A percentile compares a stretch with the other conserved stretches of the same genome.
phyloP scores from a whole-genome alignment of 257 asterid species.

The Solanum arcanum region DNA sequence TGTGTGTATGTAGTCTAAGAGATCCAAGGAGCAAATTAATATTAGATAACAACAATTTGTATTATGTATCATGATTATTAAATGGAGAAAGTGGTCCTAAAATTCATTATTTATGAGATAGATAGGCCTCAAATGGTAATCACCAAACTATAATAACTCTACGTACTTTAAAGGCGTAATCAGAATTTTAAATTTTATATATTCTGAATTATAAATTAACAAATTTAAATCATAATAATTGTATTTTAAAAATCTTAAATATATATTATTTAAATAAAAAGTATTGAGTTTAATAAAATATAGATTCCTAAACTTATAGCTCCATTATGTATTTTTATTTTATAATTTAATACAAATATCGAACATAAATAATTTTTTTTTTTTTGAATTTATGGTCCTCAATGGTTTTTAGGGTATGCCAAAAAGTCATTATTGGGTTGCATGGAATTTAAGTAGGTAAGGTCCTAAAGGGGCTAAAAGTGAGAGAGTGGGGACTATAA shows the following conservation, averaged over 20 bases:
- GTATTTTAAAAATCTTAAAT: accelerated
- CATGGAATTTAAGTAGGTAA: not conserved
- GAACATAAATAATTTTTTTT: not conserved
- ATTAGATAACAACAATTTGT: too few species aligned
- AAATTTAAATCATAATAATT: too few species aligned
- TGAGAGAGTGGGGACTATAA: not conserved
- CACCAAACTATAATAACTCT: not conserved
- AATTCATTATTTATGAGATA: not conserved
- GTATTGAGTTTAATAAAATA: too few species aligned
- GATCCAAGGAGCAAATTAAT: too few species aligned
- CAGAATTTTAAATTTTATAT: too few species aligned
- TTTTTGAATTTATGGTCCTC: not conserved
- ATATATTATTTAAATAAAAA: too few species aligned
- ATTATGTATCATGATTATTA: too few species aligned
- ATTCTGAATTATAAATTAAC: too few species aligned
- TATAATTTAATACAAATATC: not conserved
- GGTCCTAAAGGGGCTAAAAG: not conserved
- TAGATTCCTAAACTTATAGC: not conserved
- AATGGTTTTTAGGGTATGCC: not conserved
- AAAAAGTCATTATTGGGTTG: not conserved
- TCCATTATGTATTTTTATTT: too few species aligned
- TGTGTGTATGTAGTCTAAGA: not conserved
- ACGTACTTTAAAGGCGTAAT: too few species aligned
- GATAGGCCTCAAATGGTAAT: not conserved
- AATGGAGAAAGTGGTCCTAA: not conserved